Evolutionary conservation across 208 protist species (phyloP).

Genomic region (Trypanosoma grayi): DNA sequence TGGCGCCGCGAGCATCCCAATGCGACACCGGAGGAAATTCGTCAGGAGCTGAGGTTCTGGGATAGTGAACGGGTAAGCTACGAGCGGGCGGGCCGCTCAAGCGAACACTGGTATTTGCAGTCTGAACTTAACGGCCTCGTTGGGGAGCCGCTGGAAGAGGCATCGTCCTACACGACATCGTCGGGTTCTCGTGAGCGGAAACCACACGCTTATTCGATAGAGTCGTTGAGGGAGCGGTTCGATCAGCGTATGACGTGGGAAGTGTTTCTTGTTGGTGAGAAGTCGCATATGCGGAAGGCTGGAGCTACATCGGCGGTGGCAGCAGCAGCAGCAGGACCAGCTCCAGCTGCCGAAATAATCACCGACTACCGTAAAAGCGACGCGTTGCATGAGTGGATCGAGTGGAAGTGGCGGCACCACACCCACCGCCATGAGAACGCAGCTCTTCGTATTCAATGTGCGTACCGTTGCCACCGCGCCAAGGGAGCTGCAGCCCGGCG

Average conservation of each 20-base stretch:
- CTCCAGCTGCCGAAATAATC: constrained; percentile 29
- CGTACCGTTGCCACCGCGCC: constrained; percentile 62
- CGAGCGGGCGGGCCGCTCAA: constrained; percentile 13
- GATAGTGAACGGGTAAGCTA: constrained; percentile 24
- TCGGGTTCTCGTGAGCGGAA: background rate
- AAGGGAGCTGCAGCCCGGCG: constrained; percentile 24
- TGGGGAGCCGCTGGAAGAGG: background rate
- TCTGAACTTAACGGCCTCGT: constrained; percentile 25
- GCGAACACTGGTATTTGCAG: constrained; percentile 31
- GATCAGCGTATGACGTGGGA: constrained; percentile 37
- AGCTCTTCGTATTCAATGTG: constrained; percentile 73
- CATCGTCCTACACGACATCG: background rate
- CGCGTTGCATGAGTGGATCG: constrained; percentile 64
- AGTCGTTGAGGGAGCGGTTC: constrained; percentile 6
- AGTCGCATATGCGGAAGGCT: too few species aligned
- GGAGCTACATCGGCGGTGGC: background rate
- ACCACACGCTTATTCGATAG: background rate
- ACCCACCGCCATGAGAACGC: constrained; percentile 84
- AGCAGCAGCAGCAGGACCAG: background rate
- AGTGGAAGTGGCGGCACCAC: constrained; percentile 54
- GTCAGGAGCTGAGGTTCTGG: constrained; percentile 32
- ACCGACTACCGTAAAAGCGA: constrained; percentile 35
- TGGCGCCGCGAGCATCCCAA: constrained; percentile 38
- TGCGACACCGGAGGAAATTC: constrained; percentile 26
- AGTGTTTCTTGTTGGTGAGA: constrained; percentile 25